Base-by-base conservation (phyloP, 805 yeast genomes). In the Brettanomyces naardenensis region DNA sequence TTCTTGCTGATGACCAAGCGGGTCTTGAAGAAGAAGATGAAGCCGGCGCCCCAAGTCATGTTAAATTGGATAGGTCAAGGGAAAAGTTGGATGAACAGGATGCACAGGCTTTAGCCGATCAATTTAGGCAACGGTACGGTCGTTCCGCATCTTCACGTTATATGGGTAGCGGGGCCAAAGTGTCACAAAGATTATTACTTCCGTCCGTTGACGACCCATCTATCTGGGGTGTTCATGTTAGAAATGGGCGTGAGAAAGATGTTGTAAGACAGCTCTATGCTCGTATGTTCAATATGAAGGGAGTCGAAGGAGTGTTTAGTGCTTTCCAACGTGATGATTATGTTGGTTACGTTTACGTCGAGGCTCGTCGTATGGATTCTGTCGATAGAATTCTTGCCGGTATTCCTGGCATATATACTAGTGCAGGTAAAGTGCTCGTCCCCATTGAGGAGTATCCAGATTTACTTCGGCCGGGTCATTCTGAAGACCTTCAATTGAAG, bases 181-280 rank as follows among this genome's bases (percentile, higher is more conserved):
- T 90, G 10, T 92, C 97, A 5, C 98, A 92, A 59, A 80, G 95
- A 54, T 74, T 92, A 51, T 70, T 92, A 49, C 71, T 92, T 61
- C 98, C 98, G 10, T 87, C 97, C 23, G 95, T 92, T 41, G 87
- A 89, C 52, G 97, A 92, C 56, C 97, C 98, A 6, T 79, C 87
- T 38, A 86, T 92, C 51, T 92, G 95, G 84, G 97, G 95, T 54
- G 77, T 92, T 33, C 77, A 96, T 61, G 87, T 95, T 65, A 76
- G 94, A 53, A 87, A 85, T 25, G 97, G 97, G 35, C 78, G 82
- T 48, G 98, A 92, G 61, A 90, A 86, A 59, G 95, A 87, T 37
- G 67, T 89, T 45, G 95, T 92, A 19, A 76, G 87, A 46, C 84
- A 84, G 46, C 65, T 92, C 36, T 71, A 82, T 62, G 88, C 89